phyloP scores from a whole-genome alignment of 2,329 filamentous ascomycete genomes.

The Hypoxylon sp. region DNA sequence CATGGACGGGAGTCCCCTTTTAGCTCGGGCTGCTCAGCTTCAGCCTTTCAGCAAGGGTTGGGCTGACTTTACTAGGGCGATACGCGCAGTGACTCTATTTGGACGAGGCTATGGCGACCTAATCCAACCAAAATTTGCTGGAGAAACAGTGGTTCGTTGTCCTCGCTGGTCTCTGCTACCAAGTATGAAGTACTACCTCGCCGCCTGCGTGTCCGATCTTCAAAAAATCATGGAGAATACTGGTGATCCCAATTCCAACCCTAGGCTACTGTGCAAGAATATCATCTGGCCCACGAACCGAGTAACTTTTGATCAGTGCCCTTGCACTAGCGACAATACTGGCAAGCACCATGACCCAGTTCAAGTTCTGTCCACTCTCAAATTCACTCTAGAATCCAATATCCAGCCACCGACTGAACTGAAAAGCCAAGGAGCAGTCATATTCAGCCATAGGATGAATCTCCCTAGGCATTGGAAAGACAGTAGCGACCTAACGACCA shows the following conservation, averaged over 20 bases:
- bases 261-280: slow-evolving; percentile 24
- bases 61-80: slow-evolving; percentile 53
- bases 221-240: slow-evolving; percentile 50
- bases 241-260: slow-evolving; percentile 32
- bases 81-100: slow-evolving; percentile 46
- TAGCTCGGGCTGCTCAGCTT: slow-evolving; percentile 43
- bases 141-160: slow-evolving; percentile 32
- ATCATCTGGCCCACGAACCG: slow-evolving; percentile 35
- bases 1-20: slow-evolving; percentile 45
- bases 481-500: no score
- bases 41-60: slow-evolving; percentile 49
- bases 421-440: slow-evolving; percentile 18
- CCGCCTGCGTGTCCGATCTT: slow-evolving; percentile 49
- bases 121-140: slow-evolving; percentile 20
- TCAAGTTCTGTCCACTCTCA: no score
- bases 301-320: slow-evolving; percentile 21
- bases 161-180: slow-evolving; percentile 51
- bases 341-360: slow-evolving; percentile 27
- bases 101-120: slow-evolving; percentile 45
- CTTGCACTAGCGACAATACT: slow-evolving; percentile 4
- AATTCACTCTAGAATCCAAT: no score
- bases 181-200: slow-evolving; percentile 51
- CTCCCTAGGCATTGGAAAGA: slow-evolving; percentile 21
- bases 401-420: no score
- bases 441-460: slow-evolving; percentile 24